Evolutionary conservation across 1,284 basidiomycete species (phyloP), one percentile per base, ranked within the genome.

Genomic region (Earliella scabrosa): DNA sequence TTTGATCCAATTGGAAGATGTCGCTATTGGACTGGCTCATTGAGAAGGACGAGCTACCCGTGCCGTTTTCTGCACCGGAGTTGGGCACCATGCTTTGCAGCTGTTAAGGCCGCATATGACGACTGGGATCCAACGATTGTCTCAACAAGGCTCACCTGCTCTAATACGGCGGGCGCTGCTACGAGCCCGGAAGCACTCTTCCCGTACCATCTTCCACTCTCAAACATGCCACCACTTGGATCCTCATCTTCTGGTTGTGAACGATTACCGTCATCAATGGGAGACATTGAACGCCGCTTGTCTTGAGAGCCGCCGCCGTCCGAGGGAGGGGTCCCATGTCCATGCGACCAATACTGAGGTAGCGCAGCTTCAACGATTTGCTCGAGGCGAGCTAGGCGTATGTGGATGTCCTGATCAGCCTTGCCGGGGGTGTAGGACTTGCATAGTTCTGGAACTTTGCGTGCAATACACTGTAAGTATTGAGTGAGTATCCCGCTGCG

Each of bases 391-490:
- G 85, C 77, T 23, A 93, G 73, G 53, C 90, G 84, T 35, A 83
- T 80, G 63, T 82, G 84, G 43, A 93, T 74, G 71, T 93, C 90
- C 68, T 92, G 88, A 69, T 93, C 91, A 10, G 84, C 79, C 70
- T 92, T 93, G 48, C 90, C 90, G 7, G 90, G 91, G 7, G 89
- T 92, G 67, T 93, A 93, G 0, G 90, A 86, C 69, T 90, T 90
- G 76, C 90, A 93, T 38, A 93, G 75, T 59, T 93, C 90, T 26
- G 90, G 90, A 0, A 93, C 90, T 70, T 91, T 92, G 64, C 91
- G 83, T 54, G 90, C 85, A 59, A 92, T 73, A 63, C 90, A 93
- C 88, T 92, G 59, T 18, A 52, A 46, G 50, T 18, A 27, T 38
- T 31, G 39, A 13, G 5, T n/a, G n/a, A n/a, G n/a, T n/a, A n/a